Evolutionary conservation across 495 filamentous ascomycete species (phyloP).

Genomic region (Barbatosphaeria neglecta): DNA sequence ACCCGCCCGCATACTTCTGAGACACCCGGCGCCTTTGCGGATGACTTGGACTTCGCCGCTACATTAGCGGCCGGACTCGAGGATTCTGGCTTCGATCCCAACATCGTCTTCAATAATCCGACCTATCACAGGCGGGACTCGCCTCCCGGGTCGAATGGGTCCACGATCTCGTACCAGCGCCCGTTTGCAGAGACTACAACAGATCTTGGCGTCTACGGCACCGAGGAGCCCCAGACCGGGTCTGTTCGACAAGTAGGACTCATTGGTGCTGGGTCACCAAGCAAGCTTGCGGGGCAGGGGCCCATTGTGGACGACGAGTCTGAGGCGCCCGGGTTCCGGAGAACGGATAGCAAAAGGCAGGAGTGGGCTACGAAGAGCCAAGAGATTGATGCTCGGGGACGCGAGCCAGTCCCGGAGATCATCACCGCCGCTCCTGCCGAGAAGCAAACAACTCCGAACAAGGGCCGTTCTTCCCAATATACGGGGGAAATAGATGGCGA

Average conservation of each 20-base stretch:
- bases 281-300: constrained; percentile 1
- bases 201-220: constrained; percentile 15
- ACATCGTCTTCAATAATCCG: constrained; percentile 56
- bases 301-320: constrained; percentile 8
- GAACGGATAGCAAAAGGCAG: constrained; percentile 25
- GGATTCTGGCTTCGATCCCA: constrained; percentile 58
- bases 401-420: not conserved
- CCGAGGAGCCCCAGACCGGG: not conserved
- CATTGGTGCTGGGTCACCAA: not conserved
- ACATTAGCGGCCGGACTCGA: constrained; percentile 57
- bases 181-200: constrained; percentile 33
- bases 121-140: constrained; percentile 51
- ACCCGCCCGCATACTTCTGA: constrained; percentile 18
- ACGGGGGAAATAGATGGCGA: not conserved
- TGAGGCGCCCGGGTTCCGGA: constrained; percentile 14
- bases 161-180: constrained; percentile 21
- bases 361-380: constrained; percentile 18
- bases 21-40: constrained; percentile 38
- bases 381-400: constrained; percentile 1
- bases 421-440: not conserved
- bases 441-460: not conserved
- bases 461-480: not conserved
- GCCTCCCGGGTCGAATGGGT: constrained; percentile 47
- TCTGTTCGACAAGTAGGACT: not conserved
- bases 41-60: constrained; percentile 59